Evolutionary conservation across 2,329 filamentous ascomycete genomes (phyloP).

Genomic region (Coniochaeta sp.): DNA sequence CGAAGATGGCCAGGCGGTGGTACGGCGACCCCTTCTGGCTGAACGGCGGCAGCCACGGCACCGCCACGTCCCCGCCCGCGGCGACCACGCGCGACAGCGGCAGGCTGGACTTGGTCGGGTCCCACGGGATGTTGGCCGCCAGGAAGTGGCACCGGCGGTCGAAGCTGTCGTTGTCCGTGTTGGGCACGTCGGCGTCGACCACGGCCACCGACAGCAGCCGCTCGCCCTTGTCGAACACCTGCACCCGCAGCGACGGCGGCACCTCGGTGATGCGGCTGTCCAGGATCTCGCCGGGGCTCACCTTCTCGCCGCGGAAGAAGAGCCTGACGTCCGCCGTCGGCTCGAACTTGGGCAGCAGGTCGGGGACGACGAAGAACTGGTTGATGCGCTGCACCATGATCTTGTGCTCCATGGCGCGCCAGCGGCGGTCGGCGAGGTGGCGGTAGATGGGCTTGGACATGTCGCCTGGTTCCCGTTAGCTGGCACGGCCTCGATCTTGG

Average conservation of each 20-base stretch:
- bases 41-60: constrained; percentile 79
- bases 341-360: constrained; percentile 75
- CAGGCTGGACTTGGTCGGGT: constrained; percentile 48
- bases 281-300: constrained; percentile 73
- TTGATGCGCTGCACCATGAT: constrained; percentile 78
- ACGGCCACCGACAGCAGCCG: constrained; percentile 80
- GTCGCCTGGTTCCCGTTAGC: constrained; percentile 54
- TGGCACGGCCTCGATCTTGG: constrained; percentile 10
- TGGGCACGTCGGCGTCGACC: constrained; percentile 85
- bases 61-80: constrained; percentile 49
- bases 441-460: constrained; percentile 97
- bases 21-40: constrained; percentile 87
- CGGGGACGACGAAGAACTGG: constrained; percentile 82
- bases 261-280: constrained; percentile 66
- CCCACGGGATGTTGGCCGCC: constrained; percentile 56
- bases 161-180: constrained; percentile 68
- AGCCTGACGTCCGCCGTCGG: constrained; percentile 75
- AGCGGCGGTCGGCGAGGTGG: constrained; percentile 78
- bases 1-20: constrained; percentile 77
- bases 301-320: constrained; percentile 63
- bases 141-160: constrained; percentile 80
- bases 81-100: constrained; percentile 56
- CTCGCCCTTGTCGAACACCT: constrained; percentile 75
- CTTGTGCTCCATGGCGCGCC: constrained; percentile 74
- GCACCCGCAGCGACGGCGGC: constrained; percentile 69